Evolutionary conservation across 225 moss, liverwort and hornwort species (phyloP), one percentile per base, ranked within the genome.

Genomic region (Pleurozium schreberi): DNA sequence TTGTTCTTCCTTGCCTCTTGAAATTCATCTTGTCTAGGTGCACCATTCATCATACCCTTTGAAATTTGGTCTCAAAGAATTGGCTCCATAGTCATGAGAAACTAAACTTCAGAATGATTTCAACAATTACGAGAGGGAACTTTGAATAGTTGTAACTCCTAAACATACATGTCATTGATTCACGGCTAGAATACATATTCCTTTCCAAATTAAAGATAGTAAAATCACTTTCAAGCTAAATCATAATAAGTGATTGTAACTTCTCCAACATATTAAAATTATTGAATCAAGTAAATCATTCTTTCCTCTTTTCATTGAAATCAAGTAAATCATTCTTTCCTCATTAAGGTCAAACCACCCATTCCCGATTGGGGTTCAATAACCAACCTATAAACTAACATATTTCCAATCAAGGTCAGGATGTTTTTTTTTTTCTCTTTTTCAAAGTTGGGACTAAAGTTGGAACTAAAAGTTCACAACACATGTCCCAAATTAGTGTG

Each of bases 161-260:
- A 2, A 10, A 10, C 0, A 5, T 38, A 4, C 9, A 55, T 77
- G 10, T 55, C 34, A 55, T 19, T 77, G 8, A 53, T 55, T 38
- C 1, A 36, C 0, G 6, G n/a, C n/a, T 36, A 6, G 22, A 21
- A 0, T 36, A 34, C 0, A 0, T 22, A 21, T 75, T 2, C 3
- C 5, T 52, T 76, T 34, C 2, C 3, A 34, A 21, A 22, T 5
- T 14, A 22, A 14, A 0, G 22, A 33, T 36, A 36, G 0, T 14
- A 36, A 34, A 23, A 33, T 22, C 2, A 77, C 1, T 55, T 76
- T 14, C 2, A 36, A 36, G n/a, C n/a, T 0, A 22, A 52, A 52
- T 36, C 22, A 75, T 5, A 21, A 52, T 3, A 75, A 75, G 33
- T 0, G 1, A 75, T 49, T 75, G 0, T 75, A 52, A 75, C 2